Evolutionary conservation across 2,329 filamentous ascomycete species (phyloP), one percentile per base, ranked within the genome.

Genomic region (Aureobasidium sp.): DNA sequence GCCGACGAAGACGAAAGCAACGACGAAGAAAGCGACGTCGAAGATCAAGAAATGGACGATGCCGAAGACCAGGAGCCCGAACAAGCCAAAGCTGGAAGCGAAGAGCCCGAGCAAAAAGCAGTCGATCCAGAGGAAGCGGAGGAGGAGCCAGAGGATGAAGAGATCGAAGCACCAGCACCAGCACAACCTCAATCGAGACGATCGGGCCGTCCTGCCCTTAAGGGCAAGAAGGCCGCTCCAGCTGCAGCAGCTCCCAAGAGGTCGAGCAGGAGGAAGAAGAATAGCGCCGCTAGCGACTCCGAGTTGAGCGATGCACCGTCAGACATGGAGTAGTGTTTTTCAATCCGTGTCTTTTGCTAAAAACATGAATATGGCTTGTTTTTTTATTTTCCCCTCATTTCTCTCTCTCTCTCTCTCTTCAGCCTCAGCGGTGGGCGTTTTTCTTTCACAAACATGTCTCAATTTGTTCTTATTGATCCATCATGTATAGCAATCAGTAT

Each of bases 221-320:
- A 35, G 13, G 64, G 61, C 59, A 63, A 62, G 43, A 64, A 57
- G 17, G 53, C 29, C 3, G n/a, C 40, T 23, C n/a, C 23, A 5
- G 40, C 53, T 15, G 23, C 53, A 23, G 31, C 47, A 15, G 31
- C 53, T 25, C 35, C 37, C n/a, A 64, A 45, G 55, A 64, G 35
- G 54, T 60, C 37, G 63, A 65, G 46, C 60, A 53, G 49, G 65
- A 66, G 62, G 60, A 66, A 29, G 67, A 68, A 29, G 66, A 67
- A 38, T 45, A 66, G 68, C 37, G 62, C 64, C 4, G 62, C 65
- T 21, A 66, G 63, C 27, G 68, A 68, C 42, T 65, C 61, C 21
- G 65, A 66, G 53, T 60, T 69, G n/a, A 67, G 66, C n/a, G 66
- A 69, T 57, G 60, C 64, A 40, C 65, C 65, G 4, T 64, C 62